Evolutionary conservation across 257 asterid genomes (phyloP).

Genomic region (Fraxinus excelsior): DNA sequence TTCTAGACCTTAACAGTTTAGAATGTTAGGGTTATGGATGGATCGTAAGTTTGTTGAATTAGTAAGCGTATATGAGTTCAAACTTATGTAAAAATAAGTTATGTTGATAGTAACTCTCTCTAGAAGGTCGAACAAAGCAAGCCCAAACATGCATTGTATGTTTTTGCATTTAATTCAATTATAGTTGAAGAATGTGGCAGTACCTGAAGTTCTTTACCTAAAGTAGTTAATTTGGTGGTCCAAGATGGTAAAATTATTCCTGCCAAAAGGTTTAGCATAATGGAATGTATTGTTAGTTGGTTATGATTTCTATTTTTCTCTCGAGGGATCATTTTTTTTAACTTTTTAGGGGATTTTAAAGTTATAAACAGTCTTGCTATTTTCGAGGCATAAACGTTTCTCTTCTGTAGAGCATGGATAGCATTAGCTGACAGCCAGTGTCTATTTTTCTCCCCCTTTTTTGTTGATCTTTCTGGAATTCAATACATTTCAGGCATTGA

Average conservation of each 20-base stretch:
- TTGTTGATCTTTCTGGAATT: background rate
- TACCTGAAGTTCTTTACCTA: background rate
- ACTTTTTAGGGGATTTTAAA: background rate
- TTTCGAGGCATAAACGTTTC: background rate
- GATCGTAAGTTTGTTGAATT: background rate
- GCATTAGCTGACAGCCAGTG: background rate
- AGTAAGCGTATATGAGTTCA: background rate
- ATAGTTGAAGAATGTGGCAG: background rate
- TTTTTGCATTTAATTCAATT: background rate
- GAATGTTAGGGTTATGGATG: background rate
- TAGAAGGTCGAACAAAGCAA: background rate
- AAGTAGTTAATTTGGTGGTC: background rate
- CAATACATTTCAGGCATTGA: conserved; percentile 61
- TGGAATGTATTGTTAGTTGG: background rate
- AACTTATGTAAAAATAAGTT: background rate
- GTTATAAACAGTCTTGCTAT: background rate
- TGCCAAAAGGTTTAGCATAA: background rate
- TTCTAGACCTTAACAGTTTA: background rate
- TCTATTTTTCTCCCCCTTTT: background rate
- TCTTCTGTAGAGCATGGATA: background rate
- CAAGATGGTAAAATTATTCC: background rate
- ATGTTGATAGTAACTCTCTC: background rate
- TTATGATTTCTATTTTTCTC: background rate
- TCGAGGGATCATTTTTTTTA: background rate
- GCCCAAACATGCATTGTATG: background rate